Base-by-base conservation (phyloP, 1,139 yeast species). In the Kurtzmaniella quercitrusa region DNA sequence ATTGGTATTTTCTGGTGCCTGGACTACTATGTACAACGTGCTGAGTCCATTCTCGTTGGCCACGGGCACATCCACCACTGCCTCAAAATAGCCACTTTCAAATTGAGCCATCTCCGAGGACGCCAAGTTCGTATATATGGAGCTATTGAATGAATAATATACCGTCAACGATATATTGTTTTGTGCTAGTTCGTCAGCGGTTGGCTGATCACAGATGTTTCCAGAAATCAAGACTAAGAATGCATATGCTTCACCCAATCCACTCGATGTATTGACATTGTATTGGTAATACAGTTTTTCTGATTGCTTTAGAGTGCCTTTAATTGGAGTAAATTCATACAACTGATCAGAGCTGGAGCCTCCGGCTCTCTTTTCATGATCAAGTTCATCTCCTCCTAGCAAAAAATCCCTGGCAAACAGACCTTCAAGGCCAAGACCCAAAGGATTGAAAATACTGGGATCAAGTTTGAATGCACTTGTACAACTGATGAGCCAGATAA, bases 171-270 rank as follows among this genome's bases (percentile, higher is more conserved):
- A 68, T 16, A 75, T 60, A 16, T 66, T 70, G 41, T 56, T 53
- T 5, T 45, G 51, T 14, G 16, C 17, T n/a, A 36, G 30, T 1
- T 39, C 39, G 7, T 63, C 40, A 33, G 65, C 55, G 7, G 50
- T 47, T 0, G 88, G 86, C 45, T 75, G 65, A 7, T 61, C 53
- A 50, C 86, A 80, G 9, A 82, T 63, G 48, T 80, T 80, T 1
- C 85, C 88, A 17, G 84, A 76, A 5, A 82, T 49, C 48, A 80
- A 81, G 41, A 81, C 68, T 51, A 82, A 63, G 40, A 74, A 65
- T 53, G 82, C 78, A 54, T 75, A 79, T 46, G 63, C 66, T 42
- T 68, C 71, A 2, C 80, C 78, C 18, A 75, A 43, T 2, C 79
- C 80, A 5, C 64, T 53, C 8, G 74, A 57, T 1, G 75, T 66